phyloP scores from a whole-genome alignment of 345 rosid genomes.

The Brassica carinata region DNA sequence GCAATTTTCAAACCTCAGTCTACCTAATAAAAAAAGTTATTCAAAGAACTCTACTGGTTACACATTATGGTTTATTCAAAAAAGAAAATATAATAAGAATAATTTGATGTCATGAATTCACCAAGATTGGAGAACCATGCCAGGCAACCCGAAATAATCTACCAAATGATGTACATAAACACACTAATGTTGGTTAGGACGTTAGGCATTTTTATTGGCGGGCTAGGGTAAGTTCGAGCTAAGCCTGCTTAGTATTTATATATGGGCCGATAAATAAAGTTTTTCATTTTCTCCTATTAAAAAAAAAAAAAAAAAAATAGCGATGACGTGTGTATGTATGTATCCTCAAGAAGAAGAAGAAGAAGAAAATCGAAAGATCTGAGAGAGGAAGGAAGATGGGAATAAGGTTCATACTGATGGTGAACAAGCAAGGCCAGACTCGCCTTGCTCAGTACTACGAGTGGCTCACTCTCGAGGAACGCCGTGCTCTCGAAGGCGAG shows the following conservation, averaged over 20 bases:
- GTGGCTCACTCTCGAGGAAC: constrained; percentile 96
- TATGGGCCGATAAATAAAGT: neutral
- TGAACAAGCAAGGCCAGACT: constrained; percentile 99
- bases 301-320: neutral
- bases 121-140: neutral
- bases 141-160: too few relatives aligned
- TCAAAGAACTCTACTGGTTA: too few relatives aligned
- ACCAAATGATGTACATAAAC: too few relatives aligned
- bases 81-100: neutral
- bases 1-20: too few relatives aligned
- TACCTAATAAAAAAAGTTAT: too few relatives aligned
- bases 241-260: neutral
- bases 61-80: too few relatives aligned
- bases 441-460: constrained; percentile 98
- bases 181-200: too few relatives aligned
- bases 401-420: constrained; percentile 95
- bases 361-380: neutral
- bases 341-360: neutral
- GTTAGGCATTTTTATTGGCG: too few relatives aligned
- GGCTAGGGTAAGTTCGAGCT: neutral
- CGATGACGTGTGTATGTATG: constrained; percentile 7
- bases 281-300: neutral
- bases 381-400: constrained; percentile 54
- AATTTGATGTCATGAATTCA: neutral
- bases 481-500: constrained; percentile 98